Evolutionary conservation across 75 land plant species (phyloP).

Genomic region (Ceratopteris richardii): DNA sequence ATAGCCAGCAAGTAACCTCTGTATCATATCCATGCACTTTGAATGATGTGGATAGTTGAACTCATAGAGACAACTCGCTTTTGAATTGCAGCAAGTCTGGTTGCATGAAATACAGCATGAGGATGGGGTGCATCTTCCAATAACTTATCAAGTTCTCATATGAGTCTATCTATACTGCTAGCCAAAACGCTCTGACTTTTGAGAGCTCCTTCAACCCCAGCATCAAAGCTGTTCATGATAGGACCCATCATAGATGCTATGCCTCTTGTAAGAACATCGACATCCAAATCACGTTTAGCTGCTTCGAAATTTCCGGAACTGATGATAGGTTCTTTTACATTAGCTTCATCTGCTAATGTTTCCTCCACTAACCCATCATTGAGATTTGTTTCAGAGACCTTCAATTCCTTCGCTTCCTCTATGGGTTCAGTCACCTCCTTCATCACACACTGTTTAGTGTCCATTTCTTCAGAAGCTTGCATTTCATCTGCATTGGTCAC

Average conservation of each 20-base stretch:
- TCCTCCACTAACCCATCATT: no score
- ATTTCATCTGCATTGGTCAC: no score
- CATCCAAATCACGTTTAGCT: no score
- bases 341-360: no score
- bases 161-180: constrained; percentile 52
- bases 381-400: no score
- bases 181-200: constrained; percentile 57
- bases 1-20: constrained; percentile 45
- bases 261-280: constrained; percentile 32
- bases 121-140: constrained; percentile 90
- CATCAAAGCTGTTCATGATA: constrained; percentile 61
- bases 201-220: constrained; percentile 41
- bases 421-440: no score
- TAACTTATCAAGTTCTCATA: constrained; percentile 84
- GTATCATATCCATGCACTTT: constrained; percentile 69
- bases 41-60: constrained; percentile 51
- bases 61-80: constrained; percentile 69
- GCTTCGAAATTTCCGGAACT: no score
- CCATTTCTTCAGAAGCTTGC: no score
- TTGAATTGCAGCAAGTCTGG: constrained; percentile 71
- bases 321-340: no score
- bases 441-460: no score
- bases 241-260: constrained; percentile 44
- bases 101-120: constrained; percentile 70
- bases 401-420: no score